Conservation (phyloP, 2,329 filamentous ascomycete species). For the Penicillium sp. region DNA sequence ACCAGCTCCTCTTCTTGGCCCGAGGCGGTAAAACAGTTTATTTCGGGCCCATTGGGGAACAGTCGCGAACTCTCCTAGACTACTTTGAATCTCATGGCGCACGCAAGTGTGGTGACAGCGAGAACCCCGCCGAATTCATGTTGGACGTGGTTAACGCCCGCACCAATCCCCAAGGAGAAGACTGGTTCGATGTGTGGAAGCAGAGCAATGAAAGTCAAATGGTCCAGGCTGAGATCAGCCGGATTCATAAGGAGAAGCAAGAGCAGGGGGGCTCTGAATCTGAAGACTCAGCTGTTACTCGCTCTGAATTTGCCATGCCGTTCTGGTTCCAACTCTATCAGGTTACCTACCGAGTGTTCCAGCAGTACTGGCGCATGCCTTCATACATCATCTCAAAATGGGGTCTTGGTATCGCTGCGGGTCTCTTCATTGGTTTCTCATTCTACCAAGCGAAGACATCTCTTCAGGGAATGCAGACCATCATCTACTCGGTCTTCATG, state of each 20-base stretch:
- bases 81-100: conserved; percentile 71
- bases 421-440: conserved; percentile 81
- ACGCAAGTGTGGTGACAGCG: conserved; percentile 60
- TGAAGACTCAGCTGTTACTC: conserved; percentile 53
- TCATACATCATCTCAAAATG: conserved; percentile 84
- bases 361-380: conserved; percentile 88
- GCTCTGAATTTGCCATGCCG: conserved; percentile 77
- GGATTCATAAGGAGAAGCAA: conserved; percentile 58
- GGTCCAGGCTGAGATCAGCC: conserved; percentile 63
- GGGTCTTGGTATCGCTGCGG: conserved; percentile 64
- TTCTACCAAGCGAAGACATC: conserved; percentile 75
- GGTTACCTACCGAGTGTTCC: conserved; percentile 76
- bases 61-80: conserved; percentile 61
- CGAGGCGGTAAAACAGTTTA: conserved; percentile 70
- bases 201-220: conserved; percentile 60
- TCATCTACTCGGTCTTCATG: conserved; percentile 86
- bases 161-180: conserved; percentile 41
- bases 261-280: conserved; percentile 30
- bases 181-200: conserved; percentile 69
- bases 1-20: conserved; percentile 66
- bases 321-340: conserved; percentile 69
- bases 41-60: conserved; percentile 68
- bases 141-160: conserved; percentile 61
- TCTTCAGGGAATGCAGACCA: conserved; percentile 79
- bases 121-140: conserved; percentile 79